phyloP scores from a whole-genome alignment of 768 basidiomycete genomes.

The Leccinum aurantiacum region DNA sequence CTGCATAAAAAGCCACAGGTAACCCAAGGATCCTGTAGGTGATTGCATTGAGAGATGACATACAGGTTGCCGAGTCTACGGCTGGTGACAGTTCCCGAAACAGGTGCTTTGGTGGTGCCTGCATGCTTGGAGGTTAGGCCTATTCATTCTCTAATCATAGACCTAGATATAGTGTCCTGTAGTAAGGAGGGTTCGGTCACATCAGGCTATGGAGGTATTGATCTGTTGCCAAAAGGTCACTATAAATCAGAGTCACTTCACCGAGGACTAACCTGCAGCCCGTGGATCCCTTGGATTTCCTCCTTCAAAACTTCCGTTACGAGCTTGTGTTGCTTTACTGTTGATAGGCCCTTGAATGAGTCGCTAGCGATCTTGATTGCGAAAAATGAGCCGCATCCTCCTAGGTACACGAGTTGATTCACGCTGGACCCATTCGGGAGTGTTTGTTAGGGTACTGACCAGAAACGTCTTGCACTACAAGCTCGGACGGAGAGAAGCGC shows the following conservation, averaged over 20 bases:
- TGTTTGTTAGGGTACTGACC: conserved; percentile 50
- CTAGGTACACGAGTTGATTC: conserved; percentile 40
- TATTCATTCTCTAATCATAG: conserved; percentile 9
- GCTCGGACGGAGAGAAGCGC: conserved; percentile 73
- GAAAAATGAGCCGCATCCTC: conserved; percentile 97
- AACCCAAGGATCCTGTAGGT: not conserved
- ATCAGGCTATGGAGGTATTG: conserved; percentile 29
- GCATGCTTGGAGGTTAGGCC: not conserved
- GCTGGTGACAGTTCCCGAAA: not conserved
- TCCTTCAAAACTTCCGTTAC: conserved; percentile 84
- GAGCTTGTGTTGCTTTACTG: conserved; percentile 90
- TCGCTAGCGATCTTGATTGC: conserved; percentile 84
- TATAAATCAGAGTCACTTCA: not conserved
- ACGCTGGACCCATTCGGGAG: not conserved
- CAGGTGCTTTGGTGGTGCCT: not conserved
- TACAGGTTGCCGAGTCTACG: not conserved
- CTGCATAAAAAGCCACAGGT: conserved; percentile 20
- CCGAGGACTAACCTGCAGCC: conserved; percentile 72
- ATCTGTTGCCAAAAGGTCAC: conserved; percentile 33
- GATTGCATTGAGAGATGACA: not conserved
- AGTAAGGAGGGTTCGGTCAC: conserved; percentile 1
- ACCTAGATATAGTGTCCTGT: conserved; percentile 6
- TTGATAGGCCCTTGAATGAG: conserved; percentile 82
- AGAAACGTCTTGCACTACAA: conserved; percentile 93
- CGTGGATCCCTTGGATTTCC: conserved; percentile 91